phyloP scores from a whole-genome alignment of 139 green algal genomes.

The Coelastrella sp. region DNA sequence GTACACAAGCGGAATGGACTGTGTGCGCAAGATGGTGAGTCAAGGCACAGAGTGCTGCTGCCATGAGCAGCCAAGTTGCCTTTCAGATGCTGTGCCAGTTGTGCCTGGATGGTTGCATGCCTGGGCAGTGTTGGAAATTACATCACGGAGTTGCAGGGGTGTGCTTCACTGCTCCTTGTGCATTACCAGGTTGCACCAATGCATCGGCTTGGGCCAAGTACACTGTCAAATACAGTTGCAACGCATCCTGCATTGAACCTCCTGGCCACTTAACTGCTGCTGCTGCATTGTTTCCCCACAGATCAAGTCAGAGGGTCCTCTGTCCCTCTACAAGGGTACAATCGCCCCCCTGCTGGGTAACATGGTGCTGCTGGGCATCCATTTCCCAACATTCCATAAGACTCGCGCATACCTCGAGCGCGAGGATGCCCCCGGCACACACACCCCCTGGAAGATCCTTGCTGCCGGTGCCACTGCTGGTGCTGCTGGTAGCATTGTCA shows the following conservation, averaged over 20 bases:
- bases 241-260: no score
- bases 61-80: no score
- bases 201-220: no score
- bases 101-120: no score
- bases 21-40: conserved; percentile 60
- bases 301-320: conserved; percentile 47
- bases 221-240: no score
- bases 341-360: conserved; percentile 57
- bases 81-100: no score
- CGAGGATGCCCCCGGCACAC: conserved; percentile 39
- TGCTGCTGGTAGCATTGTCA: conserved; percentile 51
- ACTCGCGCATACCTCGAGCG: conserved; percentile 47
- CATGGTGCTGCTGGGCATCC: conserved; percentile 64
- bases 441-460: conserved; percentile 48
- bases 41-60: no score
- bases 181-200: no score
- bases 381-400: conserved; percentile 57
- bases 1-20: conserved; percentile 57
- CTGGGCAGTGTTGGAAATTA: no score
- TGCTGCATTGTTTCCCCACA: conserved; percentile 14
- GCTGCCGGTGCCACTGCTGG: conserved; percentile 53
- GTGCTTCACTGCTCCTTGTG: no score
- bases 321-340: conserved; percentile 59
- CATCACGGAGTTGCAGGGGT: no score
- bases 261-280: no score